phyloP scores from a whole-genome alignment of 805 yeast species.

The Barnettozyma pratensis region DNA sequence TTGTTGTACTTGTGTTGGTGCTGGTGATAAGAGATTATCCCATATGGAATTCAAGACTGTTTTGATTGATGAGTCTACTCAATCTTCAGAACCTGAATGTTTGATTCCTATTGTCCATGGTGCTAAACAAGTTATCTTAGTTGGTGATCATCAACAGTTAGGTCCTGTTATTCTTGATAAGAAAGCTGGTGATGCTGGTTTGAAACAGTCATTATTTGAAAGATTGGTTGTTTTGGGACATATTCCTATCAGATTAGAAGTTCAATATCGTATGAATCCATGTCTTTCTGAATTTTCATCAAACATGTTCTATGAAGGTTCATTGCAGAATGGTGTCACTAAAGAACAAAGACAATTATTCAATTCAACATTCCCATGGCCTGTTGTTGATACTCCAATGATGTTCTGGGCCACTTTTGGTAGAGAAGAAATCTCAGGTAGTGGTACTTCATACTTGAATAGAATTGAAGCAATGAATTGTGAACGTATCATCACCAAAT shows the following conservation, averaged over 20 bases:
- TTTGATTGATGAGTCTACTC: constrained; percentile 88
- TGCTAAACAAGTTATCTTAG: constrained; percentile 81
- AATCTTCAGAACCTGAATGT: constrained; percentile 90
- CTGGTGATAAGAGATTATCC: constrained; percentile 67
- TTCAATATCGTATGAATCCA: constrained; percentile 95
- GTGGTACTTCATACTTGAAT: constrained; percentile 79
- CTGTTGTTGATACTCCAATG: constrained; percentile 79
- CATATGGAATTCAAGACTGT: constrained; percentile 64
- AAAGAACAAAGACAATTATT: constrained; percentile 57
- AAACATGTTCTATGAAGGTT: constrained; percentile 89
- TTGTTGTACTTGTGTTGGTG: constrained; percentile 90
- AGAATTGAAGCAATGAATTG: constrained; percentile 87
- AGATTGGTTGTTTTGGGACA: constrained; percentile 79
- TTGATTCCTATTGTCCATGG: constrained; percentile 87
- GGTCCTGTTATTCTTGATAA: constrained; percentile 86
- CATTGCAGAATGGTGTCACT: constrained; percentile 87
- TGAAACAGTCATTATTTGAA: constrained; percentile 83
- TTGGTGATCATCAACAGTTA: constrained; percentile 94
- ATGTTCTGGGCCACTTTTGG: constrained; percentile 93
- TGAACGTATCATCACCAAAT: constrained; percentile 66
- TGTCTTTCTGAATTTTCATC: constrained; percentile 80
- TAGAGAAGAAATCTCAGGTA: constrained; percentile 77
- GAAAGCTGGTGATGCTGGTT: constrained; percentile 81
- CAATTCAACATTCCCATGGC: constrained; percentile 82
- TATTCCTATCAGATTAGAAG: constrained; percentile 79